Evolutionary conservation across 257 asterid species (phyloP).

Genomic region (Ehretia macrophylla): DNA sequence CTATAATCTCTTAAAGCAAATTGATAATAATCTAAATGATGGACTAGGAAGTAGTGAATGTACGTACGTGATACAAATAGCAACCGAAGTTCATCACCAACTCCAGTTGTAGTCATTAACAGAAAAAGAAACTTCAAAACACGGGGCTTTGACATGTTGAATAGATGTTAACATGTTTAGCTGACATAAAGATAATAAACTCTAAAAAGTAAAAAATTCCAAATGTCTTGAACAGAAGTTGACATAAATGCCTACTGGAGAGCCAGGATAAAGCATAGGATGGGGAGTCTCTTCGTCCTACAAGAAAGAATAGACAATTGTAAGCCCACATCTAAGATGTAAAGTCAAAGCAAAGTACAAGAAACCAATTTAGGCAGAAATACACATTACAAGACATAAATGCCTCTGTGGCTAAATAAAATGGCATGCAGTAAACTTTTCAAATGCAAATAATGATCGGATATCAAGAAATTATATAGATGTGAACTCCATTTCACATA

Average conservation of each 20-base stretch:
- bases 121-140: background rate
- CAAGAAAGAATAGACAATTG: background rate
- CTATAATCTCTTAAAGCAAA: too few species aligned
- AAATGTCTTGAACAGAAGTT: background rate
- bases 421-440: background rate
- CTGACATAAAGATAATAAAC: background rate
- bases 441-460: background rate
- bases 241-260: background rate
- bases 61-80: too few species aligned
- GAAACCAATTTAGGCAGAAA: background rate
- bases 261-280: background rate
- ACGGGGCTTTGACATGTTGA: background rate
- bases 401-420: background rate
- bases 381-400: background rate
- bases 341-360: background rate
- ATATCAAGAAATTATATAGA: background rate
- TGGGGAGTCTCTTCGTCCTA: background rate
- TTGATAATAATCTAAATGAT: too few species aligned
- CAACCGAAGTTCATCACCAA: too few species aligned
- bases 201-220: background rate
- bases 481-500: too few species aligned
- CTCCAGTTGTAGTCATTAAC: too few species aligned
- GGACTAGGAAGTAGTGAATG: too few species aligned
- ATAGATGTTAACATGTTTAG: background rate
- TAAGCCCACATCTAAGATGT: background rate